Evolutionary conservation across 1,284 basidiomycete genomes (phyloP).

Genomic region (Rhodotorula sp.): DNA sequence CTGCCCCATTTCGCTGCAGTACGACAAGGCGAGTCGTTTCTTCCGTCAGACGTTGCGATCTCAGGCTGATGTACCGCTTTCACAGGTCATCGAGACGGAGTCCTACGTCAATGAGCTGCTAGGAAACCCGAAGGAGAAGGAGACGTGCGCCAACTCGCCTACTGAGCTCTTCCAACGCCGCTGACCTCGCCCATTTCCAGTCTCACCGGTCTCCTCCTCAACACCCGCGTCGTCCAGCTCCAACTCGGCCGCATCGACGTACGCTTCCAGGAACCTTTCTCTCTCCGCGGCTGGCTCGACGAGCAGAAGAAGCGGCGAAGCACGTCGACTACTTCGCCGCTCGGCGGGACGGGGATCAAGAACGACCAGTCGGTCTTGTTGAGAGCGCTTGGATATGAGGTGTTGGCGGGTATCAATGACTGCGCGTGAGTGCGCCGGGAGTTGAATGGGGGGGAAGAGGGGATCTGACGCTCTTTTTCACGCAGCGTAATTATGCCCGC

Average conservation of each 20-base stretch:
- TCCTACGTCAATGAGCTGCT: conserved; percentile 50
- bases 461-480: background rate
- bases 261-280: conserved; percentile 51
- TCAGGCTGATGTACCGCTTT: conserved; percentile 2
- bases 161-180: background rate
- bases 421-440: conserved; percentile 29
- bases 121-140: conserved; percentile 52
- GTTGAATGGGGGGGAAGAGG: background rate
- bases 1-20: conserved; percentile 50
- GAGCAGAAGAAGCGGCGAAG: conserved; percentile 44
- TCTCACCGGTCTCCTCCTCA: conserved; percentile 47
- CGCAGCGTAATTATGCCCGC: conserved; percentile 49
- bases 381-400: conserved; percentile 49
- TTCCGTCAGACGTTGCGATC: too few relatives aligned
- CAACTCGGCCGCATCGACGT: conserved; percentile 51
- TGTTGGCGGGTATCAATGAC: conserved; percentile 50
- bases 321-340: conserved; percentile 10
- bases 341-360: conserved; percentile 12
- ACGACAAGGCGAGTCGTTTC: conserved; percentile 46
- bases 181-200: background rate
- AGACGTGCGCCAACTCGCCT: conserved; percentile 32
- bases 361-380: conserved; percentile 45
- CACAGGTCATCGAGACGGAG: conserved; percentile 49
- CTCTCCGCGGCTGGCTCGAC: conserved; percentile 47
- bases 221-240: conserved; percentile 46